A percentile compares a stretch with the other conserved stretches of the same genome.
Conservation (phyloP, 257 asterid species). For the Prunella vulgaris region DNA sequence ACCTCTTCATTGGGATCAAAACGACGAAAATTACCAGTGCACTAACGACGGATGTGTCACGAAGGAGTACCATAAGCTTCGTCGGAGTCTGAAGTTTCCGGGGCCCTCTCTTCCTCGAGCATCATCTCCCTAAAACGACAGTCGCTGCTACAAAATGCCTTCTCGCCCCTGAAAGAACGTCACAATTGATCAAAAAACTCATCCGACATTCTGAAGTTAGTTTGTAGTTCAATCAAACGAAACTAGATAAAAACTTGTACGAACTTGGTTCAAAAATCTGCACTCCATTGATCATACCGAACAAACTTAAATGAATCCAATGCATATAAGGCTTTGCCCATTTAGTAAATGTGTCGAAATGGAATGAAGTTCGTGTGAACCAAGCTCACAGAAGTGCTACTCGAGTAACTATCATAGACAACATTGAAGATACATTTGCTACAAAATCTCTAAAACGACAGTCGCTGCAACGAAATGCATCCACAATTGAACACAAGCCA, state of each 20-base stretch:
- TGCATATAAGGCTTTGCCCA: too few relatives aligned
- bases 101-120: conserved; percentile 37
- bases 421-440: too few relatives aligned
- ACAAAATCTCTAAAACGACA: conserved; percentile 38
- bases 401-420: too few relatives aligned
- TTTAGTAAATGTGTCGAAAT: too few relatives aligned
- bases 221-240: too few relatives aligned
- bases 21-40: background rate
- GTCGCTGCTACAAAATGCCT: conserved; percentile 73
- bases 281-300: too few relatives aligned
- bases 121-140: conserved; percentile 63
- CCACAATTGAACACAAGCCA: background rate
- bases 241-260: too few relatives aligned
- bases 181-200: background rate
- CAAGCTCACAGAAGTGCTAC: too few relatives aligned
- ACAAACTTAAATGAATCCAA: too few relatives aligned
- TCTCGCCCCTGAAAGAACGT: conserved; percentile 57
- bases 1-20: conserved; percentile 12
- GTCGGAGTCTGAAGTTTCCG: conserved; percentile 30
- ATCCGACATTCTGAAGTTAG: background rate
- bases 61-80: conserved; percentile 26
- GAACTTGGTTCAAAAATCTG: too few relatives aligned
- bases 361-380: too few relatives aligned
- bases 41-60: conserved; percentile 13
- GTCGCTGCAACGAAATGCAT: conserved; percentile 71